Conservation (phyloP, 2,329 filamentous ascomycete genomes). For the Dothiorella sarmentorum region DNA sequence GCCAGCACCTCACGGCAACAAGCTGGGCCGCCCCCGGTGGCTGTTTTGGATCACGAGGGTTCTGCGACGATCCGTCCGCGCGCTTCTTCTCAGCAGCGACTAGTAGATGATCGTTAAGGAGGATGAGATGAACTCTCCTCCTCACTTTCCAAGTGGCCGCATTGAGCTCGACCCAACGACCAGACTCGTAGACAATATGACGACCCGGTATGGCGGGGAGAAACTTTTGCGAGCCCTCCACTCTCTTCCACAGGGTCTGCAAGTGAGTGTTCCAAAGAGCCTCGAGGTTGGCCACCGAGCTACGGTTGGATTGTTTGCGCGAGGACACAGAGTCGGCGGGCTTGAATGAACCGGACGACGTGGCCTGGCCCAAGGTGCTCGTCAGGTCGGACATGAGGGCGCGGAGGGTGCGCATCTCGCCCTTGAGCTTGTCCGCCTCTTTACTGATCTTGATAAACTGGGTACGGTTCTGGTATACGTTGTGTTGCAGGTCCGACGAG, state of each 20-base stretch:
- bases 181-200: slow-evolving; percentile 89
- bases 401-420: slow-evolving; percentile 86
- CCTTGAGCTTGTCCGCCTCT: slow-evolving; percentile 95
- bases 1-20: slow-evolving; percentile 92
- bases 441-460: slow-evolving; percentile 99
- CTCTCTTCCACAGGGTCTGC: slow-evolving; percentile 87
- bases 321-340: slow-evolving; percentile 40
- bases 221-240: slow-evolving; percentile 98
- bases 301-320: slow-evolving; percentile 70
- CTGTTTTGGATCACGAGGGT: slow-evolving; percentile 46
- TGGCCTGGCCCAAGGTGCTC: slow-evolving; percentile 45
- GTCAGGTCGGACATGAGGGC: slow-evolving; percentile 90
- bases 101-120: slow-evolving; percentile 91
- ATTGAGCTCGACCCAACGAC: slow-evolving; percentile 92
- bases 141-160: slow-evolving; percentile 95
- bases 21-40: slow-evolving; percentile 57
- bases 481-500: slow-evolving; percentile 83
- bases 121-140: slow-evolving; percentile 82
- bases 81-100: slow-evolving; percentile 93
- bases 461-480: slow-evolving; percentile 92
- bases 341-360: slow-evolving; percentile 33
- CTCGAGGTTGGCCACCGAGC: slow-evolving; percentile 75
- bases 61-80: slow-evolving; percentile 58
- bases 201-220: slow-evolving; percentile 85
- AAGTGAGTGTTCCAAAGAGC: slow-evolving; percentile 66